Evolutionary conservation across 805 yeast species (phyloP).

Genomic region (Kuraishia borneana): DNA sequence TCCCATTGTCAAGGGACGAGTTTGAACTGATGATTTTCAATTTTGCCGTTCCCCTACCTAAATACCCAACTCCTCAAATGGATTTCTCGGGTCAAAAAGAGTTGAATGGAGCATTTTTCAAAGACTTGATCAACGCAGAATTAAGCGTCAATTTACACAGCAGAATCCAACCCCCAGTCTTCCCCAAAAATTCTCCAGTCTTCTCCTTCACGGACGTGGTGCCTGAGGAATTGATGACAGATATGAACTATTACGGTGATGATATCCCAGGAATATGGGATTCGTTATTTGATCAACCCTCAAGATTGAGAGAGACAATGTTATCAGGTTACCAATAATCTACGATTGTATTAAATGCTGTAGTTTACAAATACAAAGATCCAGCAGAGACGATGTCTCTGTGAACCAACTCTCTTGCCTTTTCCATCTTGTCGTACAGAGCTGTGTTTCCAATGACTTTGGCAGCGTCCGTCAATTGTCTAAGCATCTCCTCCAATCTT

Average conservation of each 20-base stretch:
- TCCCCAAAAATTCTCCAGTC: too few relatives aligned
- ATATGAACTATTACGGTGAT: background rate
- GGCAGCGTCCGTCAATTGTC: slow-evolving; percentile 86
- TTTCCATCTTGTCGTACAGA: slow-evolving; percentile 80
- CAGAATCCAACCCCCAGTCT: background rate
- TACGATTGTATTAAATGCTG: background rate
- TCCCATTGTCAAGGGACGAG: background rate
- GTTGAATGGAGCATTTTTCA: slow-evolving; percentile 1
- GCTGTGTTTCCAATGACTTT: slow-evolving; percentile 88
- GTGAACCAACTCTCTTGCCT: slow-evolving; percentile 75
- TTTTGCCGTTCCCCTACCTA: background rate
- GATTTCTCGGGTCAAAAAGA: background rate
- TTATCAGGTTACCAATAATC: slow-evolving; percentile 5
- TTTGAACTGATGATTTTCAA: background rate
- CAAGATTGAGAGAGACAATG: slow-evolving; percentile 8
- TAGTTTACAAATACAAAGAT: slow-evolving; percentile 62
- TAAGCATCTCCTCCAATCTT: slow-evolving; percentile 83
- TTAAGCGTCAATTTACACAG: background rate
- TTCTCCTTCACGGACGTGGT: background rate
- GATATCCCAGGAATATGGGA: slow-evolving; percentile 9
- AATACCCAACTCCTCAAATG: background rate
- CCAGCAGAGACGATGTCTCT: slow-evolving; percentile 97
- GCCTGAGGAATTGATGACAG: background rate
- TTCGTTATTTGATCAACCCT: slow-evolving; percentile 10
- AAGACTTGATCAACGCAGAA: background rate